Percentiles rank a stretch among this genome's conserved stretches.
These are phyloP conservation scores for Vitis hybrid DNA, from an alignment of 177 flowering plant species.

Conservation along the genomic window DNA sequence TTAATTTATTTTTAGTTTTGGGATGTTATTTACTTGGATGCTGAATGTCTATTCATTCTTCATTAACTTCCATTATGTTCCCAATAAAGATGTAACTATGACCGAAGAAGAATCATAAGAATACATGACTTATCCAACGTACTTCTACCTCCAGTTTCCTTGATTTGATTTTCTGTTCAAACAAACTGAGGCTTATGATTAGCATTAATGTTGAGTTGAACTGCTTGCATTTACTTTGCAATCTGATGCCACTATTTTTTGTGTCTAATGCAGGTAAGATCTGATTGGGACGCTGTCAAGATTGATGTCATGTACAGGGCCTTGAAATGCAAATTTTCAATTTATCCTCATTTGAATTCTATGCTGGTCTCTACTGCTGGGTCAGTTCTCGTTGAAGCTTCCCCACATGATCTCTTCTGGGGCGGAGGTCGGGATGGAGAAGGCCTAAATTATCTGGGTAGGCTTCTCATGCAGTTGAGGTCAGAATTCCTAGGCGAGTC, in stretches of 20 bases:
- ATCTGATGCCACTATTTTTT: neutral
- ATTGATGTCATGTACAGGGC: constrained; percentile 86
- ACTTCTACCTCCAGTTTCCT: neutral
- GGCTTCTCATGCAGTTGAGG: constrained; percentile 84
- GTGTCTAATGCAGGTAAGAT: constrained; percentile 55
- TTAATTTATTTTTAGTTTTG: too few relatives aligned
- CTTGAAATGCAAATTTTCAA: constrained; percentile 86
- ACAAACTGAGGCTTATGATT: neutral
- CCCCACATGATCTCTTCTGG: constrained; percentile 97
- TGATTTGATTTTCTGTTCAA: neutral
- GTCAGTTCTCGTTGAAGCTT: constrained; percentile 89
- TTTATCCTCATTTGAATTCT: constrained; percentile 73
- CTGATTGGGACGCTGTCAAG: constrained; percentile 80
- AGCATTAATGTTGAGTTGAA: neutral
- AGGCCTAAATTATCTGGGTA: constrained; percentile 84
- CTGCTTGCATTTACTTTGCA: neutral
- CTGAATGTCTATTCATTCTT: too few relatives aligned
- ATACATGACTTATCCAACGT: too few relatives aligned
- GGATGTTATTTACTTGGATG: too few relatives aligned
- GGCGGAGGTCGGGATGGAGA: constrained; percentile 97
- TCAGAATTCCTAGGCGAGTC: constrained; percentile 83
- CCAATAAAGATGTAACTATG: too few relatives aligned
- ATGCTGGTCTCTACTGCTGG: constrained; percentile 89
- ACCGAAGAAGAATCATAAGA: too few relatives aligned
- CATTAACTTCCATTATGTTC: too few relatives aligned